Conservation (phyloP, 2,329 filamentous ascomycete genomes). For the Monilinia vaccinii-corymbosi region DNA sequence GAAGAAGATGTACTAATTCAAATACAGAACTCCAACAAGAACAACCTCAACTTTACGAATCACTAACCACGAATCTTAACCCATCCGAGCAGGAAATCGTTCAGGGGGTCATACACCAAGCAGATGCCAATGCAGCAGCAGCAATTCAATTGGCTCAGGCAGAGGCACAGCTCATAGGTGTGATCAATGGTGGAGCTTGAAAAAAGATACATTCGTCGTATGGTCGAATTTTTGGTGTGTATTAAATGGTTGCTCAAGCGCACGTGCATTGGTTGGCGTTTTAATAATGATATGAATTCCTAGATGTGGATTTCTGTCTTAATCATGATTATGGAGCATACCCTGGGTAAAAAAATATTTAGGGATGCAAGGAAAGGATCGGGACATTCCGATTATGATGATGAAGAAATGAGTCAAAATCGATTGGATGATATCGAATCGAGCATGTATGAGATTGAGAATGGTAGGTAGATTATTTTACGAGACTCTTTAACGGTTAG, state of each 20-base stretch:
- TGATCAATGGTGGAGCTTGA: conserved; percentile 24
- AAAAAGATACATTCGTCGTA: conserved; percentile 7
- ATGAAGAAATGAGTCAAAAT: conserved; percentile 1
- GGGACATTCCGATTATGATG: neutral
- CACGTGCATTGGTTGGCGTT: conserved; percentile 16
- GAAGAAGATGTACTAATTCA: conserved; percentile 7
- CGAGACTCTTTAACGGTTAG: neutral
- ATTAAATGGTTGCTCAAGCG: conserved; percentile 21
- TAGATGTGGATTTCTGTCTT: conserved; percentile 7
- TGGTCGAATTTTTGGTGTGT: conserved; percentile 9
- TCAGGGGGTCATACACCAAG: conserved; percentile 55
- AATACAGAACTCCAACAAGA: conserved; percentile 72
- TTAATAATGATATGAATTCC: conserved; percentile 1
- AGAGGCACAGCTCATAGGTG: conserved; percentile 11
- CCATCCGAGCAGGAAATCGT: conserved; percentile 75
- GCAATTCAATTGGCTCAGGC: conserved; percentile 17
- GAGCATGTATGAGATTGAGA: neutral
- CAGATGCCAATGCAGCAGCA: conserved; percentile 21
- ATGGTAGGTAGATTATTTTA: conserved; percentile 3
- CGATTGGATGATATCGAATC: neutral
- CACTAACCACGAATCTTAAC: conserved; percentile 67
- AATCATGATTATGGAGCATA: conserved; percentile 9
- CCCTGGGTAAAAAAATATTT: conserved; percentile 1
- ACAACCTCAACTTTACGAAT: conserved; percentile 80
- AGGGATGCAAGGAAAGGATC: conserved; percentile 4